Evolutionary conservation across 805 yeast genomes (phyloP).

Genomic region (Ascoidea asiatica): DNA sequence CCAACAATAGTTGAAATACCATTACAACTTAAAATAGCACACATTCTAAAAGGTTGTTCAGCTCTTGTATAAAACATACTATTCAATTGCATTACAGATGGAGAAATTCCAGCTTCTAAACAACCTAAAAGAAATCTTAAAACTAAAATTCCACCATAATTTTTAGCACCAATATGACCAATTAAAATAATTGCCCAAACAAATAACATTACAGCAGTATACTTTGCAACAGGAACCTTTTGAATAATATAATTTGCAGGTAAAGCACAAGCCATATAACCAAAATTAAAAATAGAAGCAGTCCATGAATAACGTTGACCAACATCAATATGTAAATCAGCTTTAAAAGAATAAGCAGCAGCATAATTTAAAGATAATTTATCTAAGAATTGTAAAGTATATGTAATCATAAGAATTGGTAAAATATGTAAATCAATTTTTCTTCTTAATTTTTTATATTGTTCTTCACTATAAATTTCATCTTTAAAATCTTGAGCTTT

Average conservation of each 20-base stretch:
- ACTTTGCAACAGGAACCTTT: slow-evolving; percentile 12
- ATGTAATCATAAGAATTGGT: too few relatives aligned
- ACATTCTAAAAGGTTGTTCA: too few relatives aligned
- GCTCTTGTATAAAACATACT: too few relatives aligned
- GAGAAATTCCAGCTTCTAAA: slow-evolving; percentile 30
- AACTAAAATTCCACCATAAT: slow-evolving; percentile 17
- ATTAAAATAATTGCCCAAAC: slow-evolving; percentile 17
- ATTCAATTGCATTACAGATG: slow-evolving; percentile 27
- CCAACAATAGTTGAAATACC: slow-evolving; percentile 27
- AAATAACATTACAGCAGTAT: slow-evolving; percentile 12
- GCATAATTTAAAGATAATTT: too few relatives aligned
- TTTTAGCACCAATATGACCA: slow-evolving; percentile 15
- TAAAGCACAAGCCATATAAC: slow-evolving; percentile 24
- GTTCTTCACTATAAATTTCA: too few relatives aligned
- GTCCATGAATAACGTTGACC: too few relatives aligned
- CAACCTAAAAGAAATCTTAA: slow-evolving; percentile 26
- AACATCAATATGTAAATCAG: too few relatives aligned
- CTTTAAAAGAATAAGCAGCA: too few relatives aligned
- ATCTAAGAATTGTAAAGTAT: too few relatives aligned
- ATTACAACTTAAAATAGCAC: slow-evolving; percentile 29
- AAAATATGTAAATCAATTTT: slow-evolving; percentile 29
- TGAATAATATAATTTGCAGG: slow-evolving; percentile 20
- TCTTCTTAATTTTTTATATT: slow-evolving; percentile 15
- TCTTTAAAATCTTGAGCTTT: too few relatives aligned
- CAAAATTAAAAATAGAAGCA: slow-evolving; percentile 26